Percentiles rank a stretch among this genome's conserved stretches.
Conservation (phyloP, 1,284 basidiomycete genomes). For the Fomitopsis schrenkii region DNA sequence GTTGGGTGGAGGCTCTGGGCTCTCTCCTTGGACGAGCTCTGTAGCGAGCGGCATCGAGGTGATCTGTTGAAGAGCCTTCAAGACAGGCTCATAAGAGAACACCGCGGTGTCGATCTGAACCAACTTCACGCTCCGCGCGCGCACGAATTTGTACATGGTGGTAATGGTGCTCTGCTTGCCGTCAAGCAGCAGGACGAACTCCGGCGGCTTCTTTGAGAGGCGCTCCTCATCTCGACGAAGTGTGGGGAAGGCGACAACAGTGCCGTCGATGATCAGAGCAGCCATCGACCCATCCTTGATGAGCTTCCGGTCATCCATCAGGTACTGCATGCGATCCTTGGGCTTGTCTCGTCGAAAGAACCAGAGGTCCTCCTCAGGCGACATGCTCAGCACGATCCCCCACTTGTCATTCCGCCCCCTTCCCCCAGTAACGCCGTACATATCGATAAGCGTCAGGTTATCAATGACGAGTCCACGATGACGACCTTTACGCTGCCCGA, state of each 20-base stretch:
- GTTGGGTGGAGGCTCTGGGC: constrained; percentile 8
- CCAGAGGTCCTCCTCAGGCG: neutral
- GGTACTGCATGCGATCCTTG: constrained; percentile 23
- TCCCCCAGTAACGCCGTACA: constrained; percentile 33
- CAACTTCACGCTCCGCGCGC: constrained; percentile 35
- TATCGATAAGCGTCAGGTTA: constrained; percentile 32
- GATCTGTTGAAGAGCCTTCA: constrained; percentile 46
- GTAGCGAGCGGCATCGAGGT: constrained; percentile 37
- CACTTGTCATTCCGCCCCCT: constrained; percentile 32
- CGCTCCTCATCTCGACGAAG: constrained; percentile 51
- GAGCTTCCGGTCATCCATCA: constrained; percentile 39
- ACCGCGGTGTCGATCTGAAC: constrained; percentile 57
- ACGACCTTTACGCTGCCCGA: constrained; percentile 42
- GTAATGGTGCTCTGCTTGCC: constrained; percentile 35
- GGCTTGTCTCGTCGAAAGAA: constrained; percentile 30
- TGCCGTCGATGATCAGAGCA: constrained; percentile 44
- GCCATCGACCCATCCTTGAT: constrained; percentile 48
- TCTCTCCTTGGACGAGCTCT: constrained; percentile 46
- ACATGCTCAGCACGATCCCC: constrained; percentile 30
- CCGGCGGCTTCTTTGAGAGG: constrained; percentile 41
- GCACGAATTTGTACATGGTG: constrained; percentile 37
- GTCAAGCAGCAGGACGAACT: constrained; percentile 43
- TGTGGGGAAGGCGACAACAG: constrained; percentile 49
- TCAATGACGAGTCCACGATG: constrained; percentile 40
- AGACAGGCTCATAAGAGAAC: constrained; percentile 58